Evolutionary conservation across 1,284 basidiomycete species (phyloP), one percentile per base, ranked within the genome.

Genomic region (Rhodofomes roseus): DNA sequence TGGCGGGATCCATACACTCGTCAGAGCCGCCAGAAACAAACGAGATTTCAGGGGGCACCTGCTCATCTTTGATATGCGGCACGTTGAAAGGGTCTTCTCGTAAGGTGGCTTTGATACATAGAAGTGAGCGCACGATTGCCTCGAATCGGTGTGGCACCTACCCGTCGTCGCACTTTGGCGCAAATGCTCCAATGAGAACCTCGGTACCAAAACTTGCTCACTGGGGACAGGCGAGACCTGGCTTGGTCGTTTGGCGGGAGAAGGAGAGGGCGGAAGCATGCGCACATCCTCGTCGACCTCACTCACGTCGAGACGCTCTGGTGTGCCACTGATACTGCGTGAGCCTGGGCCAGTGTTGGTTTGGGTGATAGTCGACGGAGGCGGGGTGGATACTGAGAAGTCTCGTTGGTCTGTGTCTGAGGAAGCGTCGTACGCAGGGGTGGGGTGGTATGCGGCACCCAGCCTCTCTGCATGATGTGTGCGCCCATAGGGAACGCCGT

Each of bases 401-500:
- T 14, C 22, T 4, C 4, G 31, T 63, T 52, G 37, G 59, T 54
- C 18, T 14, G 31, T 4, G 5, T 62, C 61, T 0, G 25, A 54
- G 14, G 50, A 11, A 1, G 63, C 58, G 39, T 25, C 5, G 29
- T 55, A 31, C 5, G 11, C 11, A 8, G 58, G 43, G 9, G 60
- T 63, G 1, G 29, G 29, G 29, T 62, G 60, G 6, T 64, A 54
- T 51, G 64, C 68, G 8, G 68, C 68, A 31, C 56, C 56, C 16
- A 50, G 70, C 68, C 63, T 78, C 41, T 85, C 80, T 5, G 78
- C 75, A 65, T 89, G 89, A 71, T 89, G 89, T n/a, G 81, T 81
- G 16, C 86, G 79, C 12, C 87, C 89, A 58, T 86, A 84, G 0
- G 87, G 87, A 43, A 90, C 75, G 2, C 87, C 87, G 56, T 81